phyloP scores from a whole-genome alignment of 768 basidiomycete genomes.

The Naganishia randhawae region DNA sequence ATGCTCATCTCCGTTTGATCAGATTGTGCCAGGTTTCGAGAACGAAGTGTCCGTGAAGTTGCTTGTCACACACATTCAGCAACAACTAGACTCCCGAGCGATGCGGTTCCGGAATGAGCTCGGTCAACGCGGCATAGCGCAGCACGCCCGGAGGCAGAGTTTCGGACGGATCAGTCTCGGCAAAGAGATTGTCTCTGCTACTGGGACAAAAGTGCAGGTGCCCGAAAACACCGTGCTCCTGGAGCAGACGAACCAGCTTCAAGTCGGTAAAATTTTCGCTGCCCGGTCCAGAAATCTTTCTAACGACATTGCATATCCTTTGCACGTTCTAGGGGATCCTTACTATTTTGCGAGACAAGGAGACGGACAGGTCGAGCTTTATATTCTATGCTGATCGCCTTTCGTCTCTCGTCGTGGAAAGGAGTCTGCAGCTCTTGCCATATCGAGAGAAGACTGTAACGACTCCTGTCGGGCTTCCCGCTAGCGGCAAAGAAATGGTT shows the following conservation, averaged over 20 bases:
- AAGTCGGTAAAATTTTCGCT: conserved; percentile 54
- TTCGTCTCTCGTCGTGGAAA: conserved; percentile 76
- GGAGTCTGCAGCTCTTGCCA: conserved; percentile 77
- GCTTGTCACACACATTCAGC: conserved; percentile 81
- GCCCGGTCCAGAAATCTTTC: background rate
- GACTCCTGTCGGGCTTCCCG: conserved; percentile 60
- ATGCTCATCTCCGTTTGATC: conserved; percentile 53
- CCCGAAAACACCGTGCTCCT: conserved; percentile 53
- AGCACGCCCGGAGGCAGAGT: conserved; percentile 30
- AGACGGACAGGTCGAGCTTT: conserved; percentile 76
- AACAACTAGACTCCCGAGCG: conserved; percentile 74
- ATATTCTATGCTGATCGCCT: conserved; percentile 87
- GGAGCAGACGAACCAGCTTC: conserved; percentile 73
- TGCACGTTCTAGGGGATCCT: conserved; percentile 67
- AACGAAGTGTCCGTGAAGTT: conserved; percentile 89
- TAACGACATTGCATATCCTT: conserved; percentile 15
- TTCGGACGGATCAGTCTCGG: conserved; percentile 31
- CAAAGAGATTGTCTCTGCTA: conserved; percentile 3
- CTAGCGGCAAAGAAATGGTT: conserved; percentile 17
- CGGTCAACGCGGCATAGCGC: conserved; percentile 44
- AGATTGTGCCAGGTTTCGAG: conserved; percentile 85
- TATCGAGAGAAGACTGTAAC: conserved; percentile 58
- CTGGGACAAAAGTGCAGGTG: background rate
- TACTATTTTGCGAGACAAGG: conserved; percentile 73
- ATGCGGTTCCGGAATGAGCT: conserved; percentile 70